Evolutionary conservation across 2,329 filamentous ascomycete genomes (phyloP), one percentile per base, ranked within the genome.

Genomic region (Xylogone sp.): DNA sequence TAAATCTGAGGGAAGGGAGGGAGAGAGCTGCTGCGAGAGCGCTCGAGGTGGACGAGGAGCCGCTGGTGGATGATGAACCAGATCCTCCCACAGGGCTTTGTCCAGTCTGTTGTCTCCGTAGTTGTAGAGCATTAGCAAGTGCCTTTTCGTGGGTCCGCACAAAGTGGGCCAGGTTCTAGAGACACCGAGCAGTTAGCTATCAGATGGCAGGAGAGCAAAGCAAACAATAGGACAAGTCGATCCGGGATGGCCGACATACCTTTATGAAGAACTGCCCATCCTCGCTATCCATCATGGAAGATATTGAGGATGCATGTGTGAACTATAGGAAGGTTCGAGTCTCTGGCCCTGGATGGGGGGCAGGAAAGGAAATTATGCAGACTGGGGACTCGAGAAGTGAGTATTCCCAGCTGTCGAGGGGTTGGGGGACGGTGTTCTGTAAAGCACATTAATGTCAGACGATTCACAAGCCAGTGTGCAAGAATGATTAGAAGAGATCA

Each of bases 111-210:
- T 89, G 86, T 62, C 89, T 84, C 69, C 87, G 86, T 62, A 95
- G 79, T 70, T 97, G 93, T 56, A 97, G 77, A 63, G 93, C 93
- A 75, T 97, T 97, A 67, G 94, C 94, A 57, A 99, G 82, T 34
- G 92, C 93, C 74, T 96, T 96, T 73, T 99, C 94, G 76, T 99
- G 91, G 51, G 91, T 96, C 57, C 92, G 90, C 72, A 99, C 91
- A 73, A 96, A 97, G 73, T 87, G 87, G 68, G 93, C 92, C 69
- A 99, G 81, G 79, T 96, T 94, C 93, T 97, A 69, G 53, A 39
- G 49, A 24, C 55, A 62, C 72, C n/a, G 24, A 54, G 44, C 16
- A 50, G 21, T 55, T 52, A 48, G 58, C 39, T 19, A 31, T 13
- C 20, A 52, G 21, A 24, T 20, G 19, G 19, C 43, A 24, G 2